A percentile compares a stretch with the other conserved stretches of the same genome.
Evolutionary conservation across 148 eudicot genomes (phyloP).

Genomic region (Simmondsia chinensis): DNA sequence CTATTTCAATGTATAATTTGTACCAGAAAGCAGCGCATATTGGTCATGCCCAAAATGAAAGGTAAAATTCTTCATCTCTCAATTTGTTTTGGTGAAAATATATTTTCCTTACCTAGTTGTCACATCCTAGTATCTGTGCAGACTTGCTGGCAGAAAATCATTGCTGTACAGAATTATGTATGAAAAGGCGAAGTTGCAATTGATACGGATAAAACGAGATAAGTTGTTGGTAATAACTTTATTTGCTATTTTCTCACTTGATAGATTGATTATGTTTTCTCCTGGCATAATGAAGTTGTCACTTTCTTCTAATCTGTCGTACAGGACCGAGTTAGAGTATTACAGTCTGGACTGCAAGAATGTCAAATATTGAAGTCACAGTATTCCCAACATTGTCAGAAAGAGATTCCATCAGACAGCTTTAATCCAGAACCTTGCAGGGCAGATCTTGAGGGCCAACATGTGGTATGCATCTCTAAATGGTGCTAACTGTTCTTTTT

Average conservation of each 20-base stretch:
- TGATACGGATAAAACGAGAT: conserved; percentile 38
- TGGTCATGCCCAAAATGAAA: conserved; percentile 30
- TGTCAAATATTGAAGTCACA: conserved; percentile 31
- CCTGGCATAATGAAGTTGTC: not conserved
- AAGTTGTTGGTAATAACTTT: conserved; percentile 50
- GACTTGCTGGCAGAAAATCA: conserved; percentile 40
- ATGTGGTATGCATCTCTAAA: not conserved
- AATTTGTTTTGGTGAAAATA: not conserved
- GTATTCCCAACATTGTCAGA: conserved; percentile 6
- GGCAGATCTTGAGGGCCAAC: not conserved
- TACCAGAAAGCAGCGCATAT: conserved; percentile 34
- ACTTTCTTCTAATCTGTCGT: not conserved
- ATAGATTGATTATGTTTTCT: conserved; percentile 7
- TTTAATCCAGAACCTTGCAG: conserved; percentile 7
- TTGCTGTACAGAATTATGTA: conserved; percentile 41
- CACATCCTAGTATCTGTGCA: conserved; percentile 21
- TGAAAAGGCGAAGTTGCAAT: conserved; percentile 54
- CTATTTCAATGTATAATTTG: conserved; percentile 9
- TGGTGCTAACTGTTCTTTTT: not conserved
- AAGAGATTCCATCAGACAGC: conserved; percentile 14
- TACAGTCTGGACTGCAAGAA: conserved; percentile 53
- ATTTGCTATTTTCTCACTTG: not conserved
- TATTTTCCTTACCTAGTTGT: conserved; percentile 3
- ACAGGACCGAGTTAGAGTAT: conserved; percentile 42
- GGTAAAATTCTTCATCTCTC: conserved; percentile 25